Evolutionary conservation across 805 yeast species (phyloP), one percentile per base, ranked within the genome.

Genomic region (Pichia thaimueangensis): DNA sequence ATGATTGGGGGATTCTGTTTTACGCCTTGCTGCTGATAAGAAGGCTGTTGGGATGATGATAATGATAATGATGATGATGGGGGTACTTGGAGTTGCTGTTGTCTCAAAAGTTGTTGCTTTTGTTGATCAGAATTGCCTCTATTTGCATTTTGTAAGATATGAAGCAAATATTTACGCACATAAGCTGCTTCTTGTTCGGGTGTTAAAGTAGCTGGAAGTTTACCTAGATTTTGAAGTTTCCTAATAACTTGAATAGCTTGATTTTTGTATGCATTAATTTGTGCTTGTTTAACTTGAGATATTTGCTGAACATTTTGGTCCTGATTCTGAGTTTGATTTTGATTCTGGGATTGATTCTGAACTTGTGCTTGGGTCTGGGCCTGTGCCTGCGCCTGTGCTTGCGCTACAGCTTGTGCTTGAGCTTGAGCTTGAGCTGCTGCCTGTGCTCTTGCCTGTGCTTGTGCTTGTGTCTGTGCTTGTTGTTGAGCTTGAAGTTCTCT

Each of bases 211-310:
- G 55, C 41, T 9, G 65, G 62, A 12, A 63, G 45, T 35, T 60
- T 56, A 28, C 65, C 65, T 7, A 59, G 43, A 3, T 59, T 56
- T 45, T 63, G 67, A 17, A 64, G 52, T 35, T 58, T 62, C 38
- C 57, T 57, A 19, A 64, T 60, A 37, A 60, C 59, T 37, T 57
- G 61, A 5, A 64, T 15, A 1, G 68, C 69, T 47, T 64, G 68
- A 25, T 52, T 53, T 49, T 56, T 62, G 41, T 57, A 61, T 38
- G 49, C 54, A 42, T 58, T 60, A 30, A 58, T 36, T 15, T 41
- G 47, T 7, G 47, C 47, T 24, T 45, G 47, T 20, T 43, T 48
- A 13, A 36, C 39, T 24, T 30, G 31, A 23, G 43, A 35, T 17
- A 43, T 15, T 27, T 33, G 44, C 20, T 27, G 33, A 3, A 6